Conservation (phyloP, 2,329 filamentous ascomycete species). For the Sclerotiophoma versabilis region DNA sequence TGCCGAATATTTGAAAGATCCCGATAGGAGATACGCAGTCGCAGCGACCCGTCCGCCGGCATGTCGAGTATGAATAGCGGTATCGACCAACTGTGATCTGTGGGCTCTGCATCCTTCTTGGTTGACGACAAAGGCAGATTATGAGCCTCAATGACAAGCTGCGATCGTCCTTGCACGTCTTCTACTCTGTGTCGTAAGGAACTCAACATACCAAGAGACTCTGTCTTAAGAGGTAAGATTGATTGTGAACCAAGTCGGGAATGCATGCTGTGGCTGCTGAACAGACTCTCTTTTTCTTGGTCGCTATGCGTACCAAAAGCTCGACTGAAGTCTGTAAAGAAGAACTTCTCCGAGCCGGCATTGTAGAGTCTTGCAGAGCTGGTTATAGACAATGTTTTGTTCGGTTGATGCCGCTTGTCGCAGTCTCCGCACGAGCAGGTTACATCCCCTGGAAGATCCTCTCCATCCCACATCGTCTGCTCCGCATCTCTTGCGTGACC, state of each 20-base stretch:
- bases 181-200: slow-evolving; percentile 26
- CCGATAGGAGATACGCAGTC: slow-evolving; percentile 23
- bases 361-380: slow-evolving; percentile 37
- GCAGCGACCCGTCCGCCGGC: slow-evolving; percentile 34
- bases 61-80: slow-evolving; percentile 46
- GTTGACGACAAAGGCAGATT: background rate
- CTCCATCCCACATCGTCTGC: slow-evolving; percentile 47
- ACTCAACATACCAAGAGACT: slow-evolving; percentile 1
- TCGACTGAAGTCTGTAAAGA: slow-evolving; percentile 49
- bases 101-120: background rate
- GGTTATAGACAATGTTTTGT: slow-evolving; percentile 34
- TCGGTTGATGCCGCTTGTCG: slow-evolving; percentile 28
- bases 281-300: slow-evolving; percentile 16
- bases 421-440: slow-evolving; percentile 46
- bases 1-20: background rate
- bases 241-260: slow-evolving; percentile 46
- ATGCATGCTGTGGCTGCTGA: slow-evolving; percentile 26
- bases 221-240: slow-evolving; percentile 33
- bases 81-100: slow-evolving; percentile 21
- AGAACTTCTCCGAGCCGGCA: slow-evolving; percentile 47
- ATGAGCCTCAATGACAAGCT: slow-evolving; percentile 28
- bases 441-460: slow-evolving; percentile 30
- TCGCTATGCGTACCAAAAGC: slow-evolving; percentile 36
- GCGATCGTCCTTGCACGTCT: slow-evolving; percentile 4
- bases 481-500: slow-evolving; percentile 36